Evolutionary conservation across 306 rosid genomes (phyloP).

Genomic region (Rosa multiflora): DNA sequence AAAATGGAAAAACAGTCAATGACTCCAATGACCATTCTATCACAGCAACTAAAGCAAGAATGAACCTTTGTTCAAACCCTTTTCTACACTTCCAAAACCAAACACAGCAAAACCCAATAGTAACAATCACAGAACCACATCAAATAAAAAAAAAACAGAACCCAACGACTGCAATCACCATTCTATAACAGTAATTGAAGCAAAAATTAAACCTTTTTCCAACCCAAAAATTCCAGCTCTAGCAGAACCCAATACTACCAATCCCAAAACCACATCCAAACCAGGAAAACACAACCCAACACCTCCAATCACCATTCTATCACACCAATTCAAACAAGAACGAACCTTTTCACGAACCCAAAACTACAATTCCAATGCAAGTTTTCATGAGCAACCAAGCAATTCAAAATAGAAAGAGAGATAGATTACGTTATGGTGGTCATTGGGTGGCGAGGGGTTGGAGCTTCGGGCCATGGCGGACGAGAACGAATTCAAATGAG

Average conservation of each 20-base stretch:
- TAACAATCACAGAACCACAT: neutral
- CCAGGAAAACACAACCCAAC: neutral
- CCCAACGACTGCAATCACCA: neutral
- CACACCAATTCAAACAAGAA: neutral
- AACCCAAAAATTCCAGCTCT: neutral
- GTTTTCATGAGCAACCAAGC: neutral
- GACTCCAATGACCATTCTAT: neutral
- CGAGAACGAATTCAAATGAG: constrained; percentile 57
- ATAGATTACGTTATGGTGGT: constrained; percentile 40
- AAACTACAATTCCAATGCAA: neutral
- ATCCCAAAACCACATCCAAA: neutral
- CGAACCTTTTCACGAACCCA: neutral
- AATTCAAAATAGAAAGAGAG: neutral
- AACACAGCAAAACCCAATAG: neutral
- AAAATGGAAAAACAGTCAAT: neutral
- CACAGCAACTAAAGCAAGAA: neutral
- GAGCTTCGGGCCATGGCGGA: constrained; percentile 58
- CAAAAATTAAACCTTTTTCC: neutral
- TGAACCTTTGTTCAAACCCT: neutral
- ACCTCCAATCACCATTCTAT: neutral
- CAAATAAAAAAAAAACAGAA: neutral
- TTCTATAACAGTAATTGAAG: neutral
- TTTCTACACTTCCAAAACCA: neutral
- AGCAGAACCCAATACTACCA: neutral
- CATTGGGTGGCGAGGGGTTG: constrained; percentile 41